A percentile compares a stretch with the other conserved stretches of the same genome.
Evolutionary conservation across 768 basidiomycete genomes (phyloP).

Genomic region (Astraeus odoratus): DNA sequence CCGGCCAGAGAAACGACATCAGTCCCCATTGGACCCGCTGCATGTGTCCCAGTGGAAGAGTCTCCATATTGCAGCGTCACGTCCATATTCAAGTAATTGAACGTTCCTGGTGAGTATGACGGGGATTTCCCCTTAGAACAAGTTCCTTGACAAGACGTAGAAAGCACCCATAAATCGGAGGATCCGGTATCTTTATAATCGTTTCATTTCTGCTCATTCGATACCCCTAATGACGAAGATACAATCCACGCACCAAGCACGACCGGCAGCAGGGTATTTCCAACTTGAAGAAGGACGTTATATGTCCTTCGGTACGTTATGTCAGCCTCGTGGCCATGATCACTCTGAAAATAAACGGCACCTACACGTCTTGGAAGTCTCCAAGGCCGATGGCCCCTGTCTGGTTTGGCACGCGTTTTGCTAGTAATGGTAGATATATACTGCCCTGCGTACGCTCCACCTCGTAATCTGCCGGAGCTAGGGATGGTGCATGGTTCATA

Average conservation of each 20-base stretch:
- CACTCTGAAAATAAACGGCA: constrained; percentile 5
- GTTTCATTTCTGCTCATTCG: neutral
- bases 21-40: constrained; percentile 53
- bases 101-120: constrained; percentile 43
- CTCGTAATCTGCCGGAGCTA: neutral
- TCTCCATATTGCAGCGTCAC: constrained; percentile 61
- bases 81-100: constrained; percentile 41
- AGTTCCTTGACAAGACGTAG: constrained; percentile 43
- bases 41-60: constrained; percentile 63
- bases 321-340: neutral
- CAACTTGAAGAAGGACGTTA: constrained; percentile 52
- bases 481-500: neutral
- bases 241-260: constrained; percentile 48
- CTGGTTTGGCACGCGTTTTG: neutral
- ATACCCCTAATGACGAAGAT: neutral
- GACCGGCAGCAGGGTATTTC: constrained; percentile 44
- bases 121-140: constrained; percentile 34
- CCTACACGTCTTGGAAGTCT: constrained; percentile 57
- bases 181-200: constrained; percentile 62
- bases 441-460: constrained; percentile 11
- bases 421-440: constrained; percentile 20
- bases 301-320: constrained; percentile 43
- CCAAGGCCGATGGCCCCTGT: constrained; percentile 47
- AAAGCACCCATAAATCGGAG: constrained; percentile 70
- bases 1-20: constrained; percentile 52